phyloP scores from a whole-genome alignment of 179 eudicot genomes.

The Spergularia azorica region DNA sequence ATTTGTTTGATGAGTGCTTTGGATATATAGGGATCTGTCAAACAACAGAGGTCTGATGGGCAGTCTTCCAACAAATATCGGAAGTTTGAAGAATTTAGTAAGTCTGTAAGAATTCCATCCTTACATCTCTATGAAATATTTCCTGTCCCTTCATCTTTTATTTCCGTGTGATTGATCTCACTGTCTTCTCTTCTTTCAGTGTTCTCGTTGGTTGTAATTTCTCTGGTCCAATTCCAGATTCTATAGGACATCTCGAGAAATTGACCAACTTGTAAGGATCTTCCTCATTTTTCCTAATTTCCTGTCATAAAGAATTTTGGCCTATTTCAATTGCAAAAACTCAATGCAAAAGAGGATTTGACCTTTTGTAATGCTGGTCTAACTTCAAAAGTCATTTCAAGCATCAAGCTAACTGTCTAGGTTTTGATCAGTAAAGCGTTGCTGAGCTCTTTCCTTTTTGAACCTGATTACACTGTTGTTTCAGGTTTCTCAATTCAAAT shows the following conservation, averaged over 20 bases:
- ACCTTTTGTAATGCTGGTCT: not conserved
- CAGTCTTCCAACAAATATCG: constrained; percentile 58
- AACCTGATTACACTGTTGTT: constrained; percentile 9
- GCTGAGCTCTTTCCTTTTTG: not conserved
- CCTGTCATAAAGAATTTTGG: not conserved
- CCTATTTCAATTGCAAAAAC: not conserved
- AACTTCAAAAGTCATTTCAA: not conserved
- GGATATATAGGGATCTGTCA: constrained; percentile 64
- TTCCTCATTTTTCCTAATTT: not conserved
- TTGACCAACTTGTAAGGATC: constrained; percentile 55
- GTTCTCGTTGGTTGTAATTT: constrained; percentile 58
- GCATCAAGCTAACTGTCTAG: not conserved
- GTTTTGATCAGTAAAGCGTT: not conserved
- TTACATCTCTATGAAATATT: constrained; percentile 6
- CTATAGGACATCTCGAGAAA: constrained; percentile 57
- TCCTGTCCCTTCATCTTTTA: not conserved
- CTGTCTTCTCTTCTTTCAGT: constrained; percentile 19
- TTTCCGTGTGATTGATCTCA: not conserved
- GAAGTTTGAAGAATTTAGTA: constrained; percentile 49
- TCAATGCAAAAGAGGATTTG: not conserved
- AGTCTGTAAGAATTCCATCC: constrained; percentile 46
- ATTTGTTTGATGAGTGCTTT: constrained; percentile 17
- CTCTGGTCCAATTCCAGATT: constrained; percentile 60
- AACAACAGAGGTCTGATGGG: constrained; percentile 68
- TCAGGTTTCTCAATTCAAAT: constrained; percentile 64